Percentiles rank a stretch among this genome's conserved stretches.
phyloP scores from a whole-genome alignment of 192 early-diverging fungal species.

The Backusella sp. region DNA sequence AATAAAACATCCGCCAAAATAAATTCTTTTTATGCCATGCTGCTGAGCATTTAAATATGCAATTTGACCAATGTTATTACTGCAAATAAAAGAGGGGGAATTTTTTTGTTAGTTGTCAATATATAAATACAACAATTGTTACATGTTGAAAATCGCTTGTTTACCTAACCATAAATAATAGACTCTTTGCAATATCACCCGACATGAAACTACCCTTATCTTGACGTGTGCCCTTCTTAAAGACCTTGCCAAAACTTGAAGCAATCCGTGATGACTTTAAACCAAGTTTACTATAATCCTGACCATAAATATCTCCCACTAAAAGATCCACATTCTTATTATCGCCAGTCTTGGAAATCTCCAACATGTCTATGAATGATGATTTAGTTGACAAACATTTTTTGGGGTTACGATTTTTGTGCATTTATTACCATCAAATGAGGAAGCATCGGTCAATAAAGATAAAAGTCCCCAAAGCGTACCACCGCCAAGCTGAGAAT shows the following conservation, averaged over 20 bases:
- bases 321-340: constrained; percentile 88
- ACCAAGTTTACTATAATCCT: constrained; percentile 90
- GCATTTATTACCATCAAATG: constrained; percentile 70
- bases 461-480: constrained; percentile 95
- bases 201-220: constrained; percentile 60
- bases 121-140: neutral
- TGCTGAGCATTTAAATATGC: constrained; percentile 94
- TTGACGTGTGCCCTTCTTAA: constrained; percentile 71
- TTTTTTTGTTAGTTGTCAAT: neutral
- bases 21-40: constrained; percentile 85
- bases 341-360: constrained; percentile 85
- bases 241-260: constrained; percentile 94
- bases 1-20: constrained; percentile 98
- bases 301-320: constrained; percentile 96
- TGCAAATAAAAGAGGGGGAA: constrained; percentile 14
- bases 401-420: neutral
- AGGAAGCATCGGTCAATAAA: constrained; percentile 84
- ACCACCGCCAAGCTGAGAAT: constrained; percentile 79
- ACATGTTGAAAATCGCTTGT: neutral
- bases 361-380: constrained; percentile 62
- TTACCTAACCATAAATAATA: constrained; percentile 91
- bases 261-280: constrained; percentile 93
- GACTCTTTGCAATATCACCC: constrained; percentile 84
- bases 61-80: constrained; percentile 99
- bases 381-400: neutral